Evolutionary conservation across 1,284 basidiomycete species (phyloP), one percentile per base, ranked within the genome.

Genomic region (Heterobasidion parviporum): DNA sequence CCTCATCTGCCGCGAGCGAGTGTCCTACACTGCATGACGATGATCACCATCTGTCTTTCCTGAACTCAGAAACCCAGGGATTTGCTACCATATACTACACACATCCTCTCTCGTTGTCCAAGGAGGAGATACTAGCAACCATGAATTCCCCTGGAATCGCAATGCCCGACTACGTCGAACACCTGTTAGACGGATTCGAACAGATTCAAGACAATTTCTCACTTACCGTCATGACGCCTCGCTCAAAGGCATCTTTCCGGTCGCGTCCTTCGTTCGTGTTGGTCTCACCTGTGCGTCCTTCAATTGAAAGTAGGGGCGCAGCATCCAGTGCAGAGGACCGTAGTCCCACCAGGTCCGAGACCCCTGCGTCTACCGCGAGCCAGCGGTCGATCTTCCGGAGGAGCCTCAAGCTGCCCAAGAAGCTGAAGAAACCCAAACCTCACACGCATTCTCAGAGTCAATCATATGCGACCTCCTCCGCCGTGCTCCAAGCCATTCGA

Each of bases 101-200:
- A 12, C 38, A 8, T 20, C 52, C 43, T n/a, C 15, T 41, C 12
- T 18, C 44, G 14, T 32, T 38, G 8, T 41, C 52, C 10, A 36
- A 46, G 8, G 43, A 46, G 12, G 52, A 44, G 14, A 53, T 53
- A 16, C 44, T 53, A 14, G 52, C 52, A 15, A 26, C 18, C 14
- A 18, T 53, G 18, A 14, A 20, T 8, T 44, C 32, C 15, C 26
- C 12, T n/a, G 7, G n/a, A 32, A 33, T 45, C 15, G 20, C 35
- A 36, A 51, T 51, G 35, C 50, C 52, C 20, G 52, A 44, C 20
- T 53, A 53, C 32, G 52, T 53, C 41, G 20, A 36, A 35, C 32
- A 53, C n/a, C 33, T 53, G 20, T 12, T 53, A 20, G 43, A 45
- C 15, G 26, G 34, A 16, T 46, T 53, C 32, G 44, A 53, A 26